Evolutionary conservation across 345 rosid genomes (phyloP), one percentile per base, ranked within the genome.

Genomic region (Arabis hirsuta): DNA sequence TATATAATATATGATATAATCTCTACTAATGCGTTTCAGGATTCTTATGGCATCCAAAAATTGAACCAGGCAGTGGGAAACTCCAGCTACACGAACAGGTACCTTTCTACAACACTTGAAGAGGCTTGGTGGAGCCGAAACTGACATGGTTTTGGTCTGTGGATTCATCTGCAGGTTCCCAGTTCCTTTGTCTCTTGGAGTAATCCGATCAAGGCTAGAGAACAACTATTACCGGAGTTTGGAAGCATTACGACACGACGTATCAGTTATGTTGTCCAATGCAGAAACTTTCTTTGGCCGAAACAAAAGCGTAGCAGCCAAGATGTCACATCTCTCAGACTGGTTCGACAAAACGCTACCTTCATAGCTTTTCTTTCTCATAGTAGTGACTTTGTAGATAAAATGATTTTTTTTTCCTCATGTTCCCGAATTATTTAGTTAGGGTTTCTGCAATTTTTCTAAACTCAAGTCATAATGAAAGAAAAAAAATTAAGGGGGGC

Each of bases 31-130:
- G 32, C 39, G 69, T 80, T 82, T 77, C 92, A 96, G 99, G 99
- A 96, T 71, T 78, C 82, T 6, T 84, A 81, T 45, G 99, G 92
- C 22, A 83, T 92, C 70, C 85, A 85, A 77, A 90, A 88, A 72
- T 74, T 96, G 86, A 83, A 65, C 71, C 93, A 96, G 76, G 87
- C 88, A 8, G 81, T 89, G 2, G 84, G 86, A 64, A 92, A 84
- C 65, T 73, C 92, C 7, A 82, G 79, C 73, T 96, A 84, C 81
- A 85, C 81, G 48, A 96, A 96, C 86, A 92, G 96, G 99, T 96
- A 87, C 51, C 34, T 26, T 66, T 44, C 14, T 45, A 9, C 47
- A 43, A 76, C 47, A 12, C 38, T 71, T 9, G 50, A 67, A 39
- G 67, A 65, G 42, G 38, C n/a, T 56, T 11, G 32, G 20, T 72